These are phyloP conservation scores for Stipa capillata DNA, from an alignment of 176 grass and related monocot species.

Conservation along the genomic window DNA sequence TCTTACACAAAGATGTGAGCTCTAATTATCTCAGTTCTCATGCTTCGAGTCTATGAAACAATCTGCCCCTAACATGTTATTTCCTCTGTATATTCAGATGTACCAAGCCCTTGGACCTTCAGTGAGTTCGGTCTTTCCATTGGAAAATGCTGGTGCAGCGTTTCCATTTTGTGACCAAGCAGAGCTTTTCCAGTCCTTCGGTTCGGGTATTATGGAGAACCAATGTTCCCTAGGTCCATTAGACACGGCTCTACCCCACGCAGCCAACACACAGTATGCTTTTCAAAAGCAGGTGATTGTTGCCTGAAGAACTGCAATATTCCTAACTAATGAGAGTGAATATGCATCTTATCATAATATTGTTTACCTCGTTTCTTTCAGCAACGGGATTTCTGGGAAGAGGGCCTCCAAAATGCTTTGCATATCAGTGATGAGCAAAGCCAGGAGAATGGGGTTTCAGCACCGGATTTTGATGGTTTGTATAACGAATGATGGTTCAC, in stretches of 20 bases:
- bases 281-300: slow-evolving; percentile 81
- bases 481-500: background rate
- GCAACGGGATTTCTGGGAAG: slow-evolving; percentile 71
- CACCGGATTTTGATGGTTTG: slow-evolving; percentile 42
- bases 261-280: slow-evolving; percentile 25
- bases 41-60: background rate
- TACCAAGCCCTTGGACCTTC: slow-evolving; percentile 41
- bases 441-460: slow-evolving; percentile 29
- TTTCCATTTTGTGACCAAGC: slow-evolving; percentile 43
- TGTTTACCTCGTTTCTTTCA: slow-evolving; percentile 16
- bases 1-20: slow-evolving; percentile 83
- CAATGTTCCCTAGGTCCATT: slow-evolving; percentile 37
- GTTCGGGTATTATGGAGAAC: slow-evolving; percentile 15
- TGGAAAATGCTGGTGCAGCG: slow-evolving; percentile 51
- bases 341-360: slow-evolving; percentile 31
- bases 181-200: slow-evolving; percentile 29
- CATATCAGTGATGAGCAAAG: slow-evolving; percentile 34
- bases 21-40: background rate
- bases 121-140: slow-evolving; percentile 41
- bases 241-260: slow-evolving; percentile 36
- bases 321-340: background rate
- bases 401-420: slow-evolving; percentile 33
- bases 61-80: background rate
- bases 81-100: slow-evolving; percentile 47
- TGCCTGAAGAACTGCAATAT: background rate